phyloP scores from a whole-genome alignment of 306 rosid species.

The Morella rubra region DNA sequence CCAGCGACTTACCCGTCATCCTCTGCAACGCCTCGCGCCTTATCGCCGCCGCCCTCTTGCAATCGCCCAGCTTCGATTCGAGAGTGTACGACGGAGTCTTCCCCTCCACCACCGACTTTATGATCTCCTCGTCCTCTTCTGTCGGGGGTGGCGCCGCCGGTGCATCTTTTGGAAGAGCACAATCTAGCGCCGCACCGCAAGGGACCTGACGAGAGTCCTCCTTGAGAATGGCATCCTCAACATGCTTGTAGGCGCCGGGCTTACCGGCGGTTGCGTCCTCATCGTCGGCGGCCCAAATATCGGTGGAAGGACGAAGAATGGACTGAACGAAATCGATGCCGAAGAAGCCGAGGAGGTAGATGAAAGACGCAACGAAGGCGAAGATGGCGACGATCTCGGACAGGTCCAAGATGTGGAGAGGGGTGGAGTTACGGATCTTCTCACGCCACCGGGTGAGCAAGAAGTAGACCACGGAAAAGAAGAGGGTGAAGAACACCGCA shows the following conservation, averaged over 20 bases:
- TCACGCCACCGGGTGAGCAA: slow-evolving; percentile 83
- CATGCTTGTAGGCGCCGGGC: neutral
- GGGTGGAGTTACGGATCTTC: slow-evolving; percentile 80
- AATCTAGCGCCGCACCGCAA: slow-evolving; percentile 44
- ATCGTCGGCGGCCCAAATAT: slow-evolving; percentile 55
- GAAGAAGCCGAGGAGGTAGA: slow-evolving; percentile 80
- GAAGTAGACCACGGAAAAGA: slow-evolving; percentile 81
- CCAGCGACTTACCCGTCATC: slow-evolving; percentile 44
- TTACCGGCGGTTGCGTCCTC: slow-evolving; percentile 32
- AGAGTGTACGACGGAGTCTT: slow-evolving; percentile 63
- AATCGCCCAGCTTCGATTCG: slow-evolving; percentile 68
- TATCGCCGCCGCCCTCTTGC: slow-evolving; percentile 62
- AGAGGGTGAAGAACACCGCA: slow-evolving; percentile 58
- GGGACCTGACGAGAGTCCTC: slow-evolving; percentile 48
- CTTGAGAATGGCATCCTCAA: slow-evolving; percentile 29
- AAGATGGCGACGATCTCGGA: slow-evolving; percentile 62
- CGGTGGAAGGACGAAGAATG: slow-evolving; percentile 48
- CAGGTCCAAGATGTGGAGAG: slow-evolving; percentile 66
- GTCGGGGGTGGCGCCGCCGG: slow-evolving; percentile 24
- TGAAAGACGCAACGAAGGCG: slow-evolving; percentile 64
- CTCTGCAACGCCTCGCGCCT: slow-evolving; percentile 68
- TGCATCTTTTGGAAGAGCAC: slow-evolving; percentile 29
- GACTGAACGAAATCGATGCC: slow-evolving; percentile 77
- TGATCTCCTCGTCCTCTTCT: slow-evolving; percentile 55
- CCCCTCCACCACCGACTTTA: slow-evolving; percentile 56